These are phyloP conservation scores for Dictyostelium intermedium DNA, from an alignment of 78 protist species.

Conservation along the genomic window DNA sequence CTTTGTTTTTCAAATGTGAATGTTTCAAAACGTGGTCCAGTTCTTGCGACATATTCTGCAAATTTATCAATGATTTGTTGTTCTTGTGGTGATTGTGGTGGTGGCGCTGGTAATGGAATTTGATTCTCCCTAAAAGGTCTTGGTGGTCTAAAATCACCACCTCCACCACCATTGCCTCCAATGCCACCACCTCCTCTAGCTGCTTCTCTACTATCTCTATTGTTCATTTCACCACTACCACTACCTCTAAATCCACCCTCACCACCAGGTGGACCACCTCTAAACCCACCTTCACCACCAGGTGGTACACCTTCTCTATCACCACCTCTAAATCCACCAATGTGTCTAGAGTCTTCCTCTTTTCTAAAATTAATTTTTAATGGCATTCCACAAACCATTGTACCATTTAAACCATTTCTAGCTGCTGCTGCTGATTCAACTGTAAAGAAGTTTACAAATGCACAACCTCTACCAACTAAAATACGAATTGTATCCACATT, in stretches of 20 bases:
- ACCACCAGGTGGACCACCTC: background rate
- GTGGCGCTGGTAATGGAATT: slow-evolving; percentile 50
- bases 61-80: slow-evolving; percentile 63
- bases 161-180: background rate
- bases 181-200: background rate
- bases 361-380: slow-evolving; percentile 71
- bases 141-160: background rate
- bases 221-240: slow-evolving; percentile 1
- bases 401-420: slow-evolving; percentile 33
- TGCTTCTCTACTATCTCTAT: background rate
- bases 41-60: slow-evolving; percentile 43
- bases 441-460: slow-evolving; percentile 58
- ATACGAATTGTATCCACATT: slow-evolving; percentile 58
- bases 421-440: slow-evolving; percentile 45
- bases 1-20: slow-evolving; percentile 47
- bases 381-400: slow-evolving; percentile 12
- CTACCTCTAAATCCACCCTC: background rate
- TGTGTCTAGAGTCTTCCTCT: slow-evolving; percentile 4
- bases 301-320: background rate
- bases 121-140: background rate
- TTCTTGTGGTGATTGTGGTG: slow-evolving; percentile 33
- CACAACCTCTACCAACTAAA: slow-evolving; percentile 48
- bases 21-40: slow-evolving; percentile 75
- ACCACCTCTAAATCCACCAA: slow-evolving; percentile 18
- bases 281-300: background rate